phyloP scores from a whole-genome alignment of 2,329 filamentous ascomycete genomes.

The Seiridium cupressi region DNA sequence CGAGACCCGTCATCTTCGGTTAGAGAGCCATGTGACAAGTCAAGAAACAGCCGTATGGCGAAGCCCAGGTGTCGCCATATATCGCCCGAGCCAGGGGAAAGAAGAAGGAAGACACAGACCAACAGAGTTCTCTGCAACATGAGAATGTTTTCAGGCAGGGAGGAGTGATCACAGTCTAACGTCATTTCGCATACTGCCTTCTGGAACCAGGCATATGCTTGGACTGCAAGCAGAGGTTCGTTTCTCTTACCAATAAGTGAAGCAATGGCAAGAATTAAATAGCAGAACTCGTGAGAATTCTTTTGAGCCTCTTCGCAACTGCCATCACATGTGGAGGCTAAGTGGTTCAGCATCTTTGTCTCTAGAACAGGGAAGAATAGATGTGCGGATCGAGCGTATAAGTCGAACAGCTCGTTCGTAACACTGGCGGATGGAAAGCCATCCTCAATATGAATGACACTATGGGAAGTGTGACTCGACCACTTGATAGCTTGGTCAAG shows the following conservation, averaged over 20 bases:
- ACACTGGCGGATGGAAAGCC: background rate
- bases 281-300: background rate
- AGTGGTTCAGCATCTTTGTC: background rate
- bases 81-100: background rate
- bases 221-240: background rate
- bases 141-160: background rate
- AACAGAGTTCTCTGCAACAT: background rate
- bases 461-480: background rate
- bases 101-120: background rate
- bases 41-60: background rate
- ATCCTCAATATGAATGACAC: background rate
- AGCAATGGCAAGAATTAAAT: background rate
- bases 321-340: background rate
- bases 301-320: background rate
- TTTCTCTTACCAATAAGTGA: background rate
- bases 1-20: background rate
- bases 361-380: background rate
- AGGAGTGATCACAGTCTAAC: background rate
- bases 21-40: background rate
- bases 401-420: background rate
- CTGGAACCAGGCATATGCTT: background rate
- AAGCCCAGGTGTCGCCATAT: background rate
- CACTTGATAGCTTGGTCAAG: background rate
- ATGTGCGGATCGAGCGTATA: background rate
- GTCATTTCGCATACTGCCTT: background rate